Evolutionary conservation across 345 rosid species (phyloP).

Genomic region (Eucalyptus virginea): DNA sequence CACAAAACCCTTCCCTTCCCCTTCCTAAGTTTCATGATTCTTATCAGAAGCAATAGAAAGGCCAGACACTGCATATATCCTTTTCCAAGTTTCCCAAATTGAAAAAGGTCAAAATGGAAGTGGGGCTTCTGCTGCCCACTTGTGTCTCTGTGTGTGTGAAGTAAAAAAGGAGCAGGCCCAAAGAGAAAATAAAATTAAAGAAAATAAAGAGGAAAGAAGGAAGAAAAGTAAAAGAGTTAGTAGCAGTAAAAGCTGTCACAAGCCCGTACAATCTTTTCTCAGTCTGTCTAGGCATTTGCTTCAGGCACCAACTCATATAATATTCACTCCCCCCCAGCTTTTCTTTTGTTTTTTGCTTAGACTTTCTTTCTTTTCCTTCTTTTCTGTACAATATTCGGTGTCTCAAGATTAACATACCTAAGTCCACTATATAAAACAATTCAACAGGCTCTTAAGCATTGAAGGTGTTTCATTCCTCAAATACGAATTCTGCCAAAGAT

Average conservation of each 20-base stretch:
- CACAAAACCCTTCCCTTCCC: background rate
- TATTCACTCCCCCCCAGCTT: background rate
- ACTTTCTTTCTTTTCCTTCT: background rate
- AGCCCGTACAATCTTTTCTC: slow-evolving; percentile 30
- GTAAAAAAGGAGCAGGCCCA: slow-evolving; percentile 25
- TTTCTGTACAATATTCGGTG: background rate
- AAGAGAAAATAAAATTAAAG: background rate
- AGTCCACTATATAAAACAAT: background rate
- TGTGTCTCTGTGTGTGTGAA: background rate
- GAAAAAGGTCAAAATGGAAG: slow-evolving; percentile 19
- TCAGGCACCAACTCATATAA: slow-evolving; percentile 4
- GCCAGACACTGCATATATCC: background rate
- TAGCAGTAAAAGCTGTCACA: slow-evolving; percentile 19
- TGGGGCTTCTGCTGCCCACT: slow-evolving; percentile 7
- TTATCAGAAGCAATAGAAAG: background rate
- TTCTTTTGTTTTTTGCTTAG: background rate
- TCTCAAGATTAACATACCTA: background rate
- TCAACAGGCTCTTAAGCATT: background rate
- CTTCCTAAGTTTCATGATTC: background rate
- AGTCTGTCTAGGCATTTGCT: slow-evolving; percentile 7
- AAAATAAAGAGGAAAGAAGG: slow-evolving; percentile 3
- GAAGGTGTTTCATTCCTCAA: background rate
- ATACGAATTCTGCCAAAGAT: background rate
- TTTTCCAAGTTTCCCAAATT: slow-evolving; percentile 16
- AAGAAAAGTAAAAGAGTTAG: background rate